These are phyloP conservation scores for Acephala macrosclerotiorum DNA, from an alignment of 2,329 filamentous ascomycete species.

Conservation along the genomic window DNA sequence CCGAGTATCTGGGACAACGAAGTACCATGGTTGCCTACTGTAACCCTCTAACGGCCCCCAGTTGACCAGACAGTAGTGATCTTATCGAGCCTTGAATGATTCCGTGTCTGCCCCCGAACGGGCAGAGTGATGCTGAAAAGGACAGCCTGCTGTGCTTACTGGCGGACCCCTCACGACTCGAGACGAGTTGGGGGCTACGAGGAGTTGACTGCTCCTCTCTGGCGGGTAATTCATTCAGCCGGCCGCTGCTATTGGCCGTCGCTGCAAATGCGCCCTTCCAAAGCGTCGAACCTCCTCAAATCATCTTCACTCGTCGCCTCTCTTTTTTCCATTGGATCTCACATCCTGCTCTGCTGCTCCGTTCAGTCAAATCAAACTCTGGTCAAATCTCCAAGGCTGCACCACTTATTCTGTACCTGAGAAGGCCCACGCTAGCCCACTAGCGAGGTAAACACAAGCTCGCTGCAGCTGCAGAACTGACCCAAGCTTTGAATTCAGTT, in stretches of 20 bases:
- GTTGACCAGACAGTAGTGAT: too few species aligned
- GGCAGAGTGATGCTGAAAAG: neutral
- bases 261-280: neutral
- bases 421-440: neutral
- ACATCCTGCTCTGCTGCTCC: neutral
- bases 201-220: neutral
- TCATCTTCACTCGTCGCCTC: conserved; percentile 8
- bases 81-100: neutral
- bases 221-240: conserved; percentile 3
- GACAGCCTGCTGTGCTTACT: neutral
- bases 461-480: neutral
- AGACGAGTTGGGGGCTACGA: neutral
- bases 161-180: neutral
- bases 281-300: neutral
- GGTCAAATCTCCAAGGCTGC: conserved; percentile 8
- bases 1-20: neutral
- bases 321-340: conserved; percentile 7
- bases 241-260: neutral
- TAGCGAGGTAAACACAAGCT: neutral
- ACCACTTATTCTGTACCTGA: neutral
- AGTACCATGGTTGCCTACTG: neutral
- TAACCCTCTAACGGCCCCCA: too few species aligned
- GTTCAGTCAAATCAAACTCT: conserved; percentile 6
- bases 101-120: neutral
- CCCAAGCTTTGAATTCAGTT: neutral